phyloP scores from a whole-genome alignment of 2,329 filamentous ascomycete species.

The Akanthomyces dipterigenus region DNA sequence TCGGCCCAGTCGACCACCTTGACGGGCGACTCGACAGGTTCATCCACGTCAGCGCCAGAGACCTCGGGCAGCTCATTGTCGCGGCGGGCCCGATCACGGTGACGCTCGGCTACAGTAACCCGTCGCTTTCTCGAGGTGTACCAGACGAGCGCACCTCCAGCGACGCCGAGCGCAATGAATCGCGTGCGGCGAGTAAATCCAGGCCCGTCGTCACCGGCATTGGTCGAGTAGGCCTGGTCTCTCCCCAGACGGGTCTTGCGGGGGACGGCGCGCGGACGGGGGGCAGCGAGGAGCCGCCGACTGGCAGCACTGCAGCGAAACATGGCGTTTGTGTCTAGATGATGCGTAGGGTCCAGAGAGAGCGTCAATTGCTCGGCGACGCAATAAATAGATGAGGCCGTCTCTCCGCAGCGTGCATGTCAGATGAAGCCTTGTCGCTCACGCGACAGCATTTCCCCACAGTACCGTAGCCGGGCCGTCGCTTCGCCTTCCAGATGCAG shows the following conservation, averaged over 20 bases:
- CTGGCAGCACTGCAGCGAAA: background rate
- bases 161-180: background rate
- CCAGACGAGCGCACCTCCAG: background rate
- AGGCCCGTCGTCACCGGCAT: background rate
- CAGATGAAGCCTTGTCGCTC: background rate
- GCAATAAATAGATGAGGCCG: background rate
- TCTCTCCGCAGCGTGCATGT: background rate
- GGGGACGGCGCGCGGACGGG: background rate
- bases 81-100: background rate
- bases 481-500: constrained; percentile 2
- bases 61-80: constrained; percentile 6
- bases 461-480: background rate
- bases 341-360: background rate
- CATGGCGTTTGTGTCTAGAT: background rate
- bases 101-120: background rate
- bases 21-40: constrained; percentile 23
- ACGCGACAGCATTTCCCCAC: constrained; percentile 5
- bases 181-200: constrained; percentile 2
- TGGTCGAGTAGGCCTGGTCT: constrained; percentile 1
- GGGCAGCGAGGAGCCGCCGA: background rate
- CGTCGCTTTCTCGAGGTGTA: constrained; percentile 1
- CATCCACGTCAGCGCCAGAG: constrained; percentile 5
- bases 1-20: constrained; percentile 19
- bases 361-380: background rate
- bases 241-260: background rate